Base-by-base conservation (phyloP, 164 flowering plant genomes). In the Vitis cinerea region DNA sequence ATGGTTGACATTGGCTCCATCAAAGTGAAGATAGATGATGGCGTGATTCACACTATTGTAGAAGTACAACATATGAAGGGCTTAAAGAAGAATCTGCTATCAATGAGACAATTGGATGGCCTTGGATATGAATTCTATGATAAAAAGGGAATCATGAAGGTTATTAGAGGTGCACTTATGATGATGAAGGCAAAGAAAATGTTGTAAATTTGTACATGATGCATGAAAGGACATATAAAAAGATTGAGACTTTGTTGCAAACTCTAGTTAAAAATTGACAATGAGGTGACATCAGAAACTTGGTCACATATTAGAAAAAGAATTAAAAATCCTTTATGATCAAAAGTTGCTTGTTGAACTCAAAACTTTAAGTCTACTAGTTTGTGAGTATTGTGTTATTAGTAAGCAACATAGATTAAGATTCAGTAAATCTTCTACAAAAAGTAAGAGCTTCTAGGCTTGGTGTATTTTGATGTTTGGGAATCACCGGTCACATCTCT, bases 331-430 rank as follows among this genome's bases (percentile, higher is more conserved):
- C 53, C 67, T 73, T 50, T 50, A 1, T 12, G 13, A 50, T 9
- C 53, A 9, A 50, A 50, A 50, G 53, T 50, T 50, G 1, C 54
- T 73, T 14, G 47, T 57, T 6, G 66, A 66, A 16, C 66, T 53
- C 61, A 72, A 44, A 53, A 29, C 2, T 23, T 51, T 56, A n/a
- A n/a, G 6, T 3, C 10, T 67, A 53, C 60, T 2, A 50, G 53
- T 66, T 17, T 66, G 70, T 66, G 53, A 72, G 71, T 71, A 72
- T 48, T 72, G 67, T 12, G 56, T 65, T 66, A 61, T 53, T 4
- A 61, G 66, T 50, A 65, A 72, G 61, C 70, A 50, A 50, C 9
- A 51, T 51, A 59, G 60, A 65, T 65, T 72, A n/a, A 72, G 66
- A 10, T 71, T 71, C 48, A 29, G 4, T 31, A 50, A 17, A 50